Evolutionary conservation across 164 flowering plant genomes (phyloP).

Genomic region (Litsea cubeba): DNA sequence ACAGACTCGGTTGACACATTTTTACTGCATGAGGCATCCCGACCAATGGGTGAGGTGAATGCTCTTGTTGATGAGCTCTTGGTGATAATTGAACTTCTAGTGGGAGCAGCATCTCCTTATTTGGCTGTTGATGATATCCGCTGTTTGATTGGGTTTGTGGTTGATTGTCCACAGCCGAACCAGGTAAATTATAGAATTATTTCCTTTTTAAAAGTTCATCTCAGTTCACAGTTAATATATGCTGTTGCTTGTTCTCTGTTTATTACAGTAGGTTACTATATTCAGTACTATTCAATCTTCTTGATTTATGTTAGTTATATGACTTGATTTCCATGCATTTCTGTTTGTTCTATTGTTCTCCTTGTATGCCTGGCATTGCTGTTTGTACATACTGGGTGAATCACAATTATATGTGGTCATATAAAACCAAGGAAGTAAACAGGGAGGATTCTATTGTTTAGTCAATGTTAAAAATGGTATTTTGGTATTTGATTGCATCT

Average conservation of each 20-base stretch:
- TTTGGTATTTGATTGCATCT: not conserved
- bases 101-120: constrained; percentile 82
- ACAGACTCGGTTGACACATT: constrained; percentile 73
- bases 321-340: too few species aligned
- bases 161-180: constrained; percentile 93
- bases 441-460: too few species aligned
- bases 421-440: too few species aligned
- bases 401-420: not conserved
- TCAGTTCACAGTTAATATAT: not conserved
- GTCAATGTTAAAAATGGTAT: not conserved
- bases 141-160: constrained; percentile 78
- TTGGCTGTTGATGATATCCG: constrained; percentile 71
- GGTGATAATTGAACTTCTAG: constrained; percentile 79
- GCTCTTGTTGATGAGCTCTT: constrained; percentile 94
- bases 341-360: too few species aligned
- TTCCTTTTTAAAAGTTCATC: not conserved
- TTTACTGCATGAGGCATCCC: constrained; percentile 48
- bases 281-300: not conserved
- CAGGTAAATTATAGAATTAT: constrained; percentile 48
- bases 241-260: not conserved
- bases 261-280: not conserved
- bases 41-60: constrained; percentile 91
- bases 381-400: not conserved
- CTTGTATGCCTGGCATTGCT: not conserved
- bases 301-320: too few species aligned